Conservation (phyloP, 371 early-diverging fungal species). For the Mucor sp. region DNA sequence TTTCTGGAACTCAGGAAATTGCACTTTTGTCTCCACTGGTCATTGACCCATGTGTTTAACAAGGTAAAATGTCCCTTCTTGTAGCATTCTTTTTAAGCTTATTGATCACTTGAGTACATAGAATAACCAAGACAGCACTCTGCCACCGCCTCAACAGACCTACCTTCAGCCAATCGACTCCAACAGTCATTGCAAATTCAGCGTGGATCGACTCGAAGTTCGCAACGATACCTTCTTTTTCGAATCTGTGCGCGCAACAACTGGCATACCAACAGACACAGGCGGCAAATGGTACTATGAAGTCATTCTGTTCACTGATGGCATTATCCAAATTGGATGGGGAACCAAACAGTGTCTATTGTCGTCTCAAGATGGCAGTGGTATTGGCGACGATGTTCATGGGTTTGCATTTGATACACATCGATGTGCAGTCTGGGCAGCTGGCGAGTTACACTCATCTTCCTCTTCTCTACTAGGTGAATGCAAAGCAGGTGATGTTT, state of each 20-base stretch:
- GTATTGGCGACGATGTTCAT: conserved; percentile 60
- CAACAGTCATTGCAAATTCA: conserved; percentile 42
- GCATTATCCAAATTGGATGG: conserved; percentile 69
- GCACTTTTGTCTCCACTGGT: conserved; percentile 8
- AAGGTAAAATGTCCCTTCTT: neutral
- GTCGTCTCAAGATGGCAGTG: conserved; percentile 62
- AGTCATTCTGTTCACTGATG: conserved; percentile 51
- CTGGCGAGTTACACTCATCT: conserved; percentile 1
- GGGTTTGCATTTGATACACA: conserved; percentile 59
- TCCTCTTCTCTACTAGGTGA: too few species aligned
- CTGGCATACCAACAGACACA: conserved; percentile 21
- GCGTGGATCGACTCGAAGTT: conserved; percentile 31
- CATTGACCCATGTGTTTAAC: conserved; percentile 1
- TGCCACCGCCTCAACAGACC: neutral
- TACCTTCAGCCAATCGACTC: conserved; percentile 38
- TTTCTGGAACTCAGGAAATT: neutral
- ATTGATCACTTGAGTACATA: neutral
- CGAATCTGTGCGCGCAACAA: conserved; percentile 41
- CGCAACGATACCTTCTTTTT: conserved; percentile 47
- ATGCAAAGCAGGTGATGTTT: conserved; percentile 47
- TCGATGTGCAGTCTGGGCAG: conserved; percentile 9
- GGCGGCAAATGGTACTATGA: conserved; percentile 58
- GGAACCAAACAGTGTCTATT: conserved; percentile 60
- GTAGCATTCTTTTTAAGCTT: neutral
- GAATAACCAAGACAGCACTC: neutral